Conservation (phyloP, 208 protist genomes). For the Leishmania turanica region DNA sequence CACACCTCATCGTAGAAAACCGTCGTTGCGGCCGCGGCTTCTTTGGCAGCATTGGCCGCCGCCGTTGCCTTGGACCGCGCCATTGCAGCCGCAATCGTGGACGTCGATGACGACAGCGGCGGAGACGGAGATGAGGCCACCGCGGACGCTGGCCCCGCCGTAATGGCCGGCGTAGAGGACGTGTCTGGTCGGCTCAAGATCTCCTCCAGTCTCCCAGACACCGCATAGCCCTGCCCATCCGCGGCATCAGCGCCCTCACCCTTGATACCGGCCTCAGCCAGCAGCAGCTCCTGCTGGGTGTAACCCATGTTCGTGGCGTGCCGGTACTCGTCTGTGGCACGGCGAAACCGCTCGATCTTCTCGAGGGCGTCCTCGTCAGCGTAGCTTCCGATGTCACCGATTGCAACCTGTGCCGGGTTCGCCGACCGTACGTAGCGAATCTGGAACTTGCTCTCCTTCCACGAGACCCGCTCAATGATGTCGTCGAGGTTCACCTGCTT, state of each 20-base stretch:
- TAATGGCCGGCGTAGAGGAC: neutral
- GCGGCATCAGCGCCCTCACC: neutral
- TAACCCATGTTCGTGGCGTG: conserved; percentile 80
- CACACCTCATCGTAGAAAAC: conserved; percentile 63
- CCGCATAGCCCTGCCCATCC: conserved; percentile 14
- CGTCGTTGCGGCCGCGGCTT: neutral
- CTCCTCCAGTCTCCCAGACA: conserved; percentile 42
- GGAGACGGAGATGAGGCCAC: neutral
- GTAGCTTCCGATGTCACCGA: conserved; percentile 73
- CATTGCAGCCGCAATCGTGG: conserved; percentile 29
- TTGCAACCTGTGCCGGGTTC: conserved; percentile 36
- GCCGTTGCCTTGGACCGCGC: conserved; percentile 20
- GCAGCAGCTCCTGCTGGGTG: conserved; percentile 73
- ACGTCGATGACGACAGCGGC: conserved; percentile 4
- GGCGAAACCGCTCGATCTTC: conserved; percentile 62
- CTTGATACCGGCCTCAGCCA: conserved; percentile 34
- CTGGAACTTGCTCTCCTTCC: conserved; percentile 77
- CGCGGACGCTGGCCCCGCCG: conserved; percentile 1
- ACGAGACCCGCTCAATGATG: conserved; percentile 42
- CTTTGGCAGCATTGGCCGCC: neutral
- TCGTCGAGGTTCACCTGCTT: conserved; percentile 59
- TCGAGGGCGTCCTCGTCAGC: conserved; percentile 68
- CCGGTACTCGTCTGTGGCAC: conserved; percentile 84
- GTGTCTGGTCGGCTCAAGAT: conserved; percentile 46
- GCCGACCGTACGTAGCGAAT: conserved; percentile 45